phyloP scores from a whole-genome alignment of 768 basidiomycete species.

The Lentinula boryana region DNA sequence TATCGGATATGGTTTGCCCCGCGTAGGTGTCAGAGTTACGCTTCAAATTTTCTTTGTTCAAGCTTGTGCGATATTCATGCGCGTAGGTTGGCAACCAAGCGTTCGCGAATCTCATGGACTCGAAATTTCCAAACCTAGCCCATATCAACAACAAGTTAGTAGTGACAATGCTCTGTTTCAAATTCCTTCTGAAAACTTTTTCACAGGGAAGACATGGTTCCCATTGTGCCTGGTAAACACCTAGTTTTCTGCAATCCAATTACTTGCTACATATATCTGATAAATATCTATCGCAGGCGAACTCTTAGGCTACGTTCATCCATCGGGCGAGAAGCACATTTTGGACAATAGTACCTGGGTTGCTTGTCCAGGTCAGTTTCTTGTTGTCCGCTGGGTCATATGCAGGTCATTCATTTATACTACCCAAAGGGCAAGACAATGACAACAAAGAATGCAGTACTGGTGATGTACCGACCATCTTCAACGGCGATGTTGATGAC shows the following conservation, averaged over 20 bases:
- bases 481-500: constrained; percentile 32
- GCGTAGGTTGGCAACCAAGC: constrained; percentile 45
- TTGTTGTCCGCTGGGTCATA: constrained; percentile 9
- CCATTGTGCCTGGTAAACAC: constrained; percentile 30
- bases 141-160: constrained; percentile 50
- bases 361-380: constrained; percentile 39
- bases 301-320: constrained; percentile 40
- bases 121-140: constrained; percentile 28
- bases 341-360: constrained; percentile 38
- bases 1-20: constrained; percentile 38
- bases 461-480: constrained; percentile 48
- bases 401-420: background rate
- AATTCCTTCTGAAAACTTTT: background rate
- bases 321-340: constrained; percentile 27
- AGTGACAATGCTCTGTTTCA: background rate
- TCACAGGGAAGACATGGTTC: constrained; percentile 15
- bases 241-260: background rate
- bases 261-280: constrained; percentile 4
- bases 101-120: constrained; percentile 53
- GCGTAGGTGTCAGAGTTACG: constrained; percentile 18
- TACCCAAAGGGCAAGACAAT: constrained; percentile 53
- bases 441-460: constrained; percentile 40
- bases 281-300: constrained; percentile 14
- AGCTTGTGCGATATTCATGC: constrained; percentile 19
- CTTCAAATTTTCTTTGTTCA: background rate